These are phyloP conservation scores for Scleroderma citrinum DNA, from an alignment of 768 basidiomycete genomes.

Conservation along the genomic window DNA sequence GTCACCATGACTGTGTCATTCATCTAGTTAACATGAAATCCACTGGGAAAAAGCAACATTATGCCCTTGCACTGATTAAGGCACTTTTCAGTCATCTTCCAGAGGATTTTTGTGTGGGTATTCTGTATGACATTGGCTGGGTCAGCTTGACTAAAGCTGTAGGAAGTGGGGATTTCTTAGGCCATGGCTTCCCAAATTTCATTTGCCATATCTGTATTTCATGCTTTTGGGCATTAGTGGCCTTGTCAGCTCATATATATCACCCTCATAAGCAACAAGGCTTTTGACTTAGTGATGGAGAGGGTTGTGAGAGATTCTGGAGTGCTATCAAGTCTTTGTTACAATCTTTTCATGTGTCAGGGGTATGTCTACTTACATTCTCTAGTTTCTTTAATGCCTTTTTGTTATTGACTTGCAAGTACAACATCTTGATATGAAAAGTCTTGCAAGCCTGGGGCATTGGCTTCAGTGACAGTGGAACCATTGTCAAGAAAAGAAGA, in stretches of 20 bases:
- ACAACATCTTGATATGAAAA: conserved; percentile 9
- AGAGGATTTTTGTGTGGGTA: conserved; percentile 4
- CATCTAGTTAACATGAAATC: conserved; percentile 14
- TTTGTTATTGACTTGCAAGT: conserved; percentile 24
- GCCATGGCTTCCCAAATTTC: conserved; percentile 11
- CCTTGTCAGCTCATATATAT: conserved; percentile 30
- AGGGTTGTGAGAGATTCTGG: conserved; percentile 25
- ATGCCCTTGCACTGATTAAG: conserved; percentile 15
- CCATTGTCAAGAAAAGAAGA: conserved; percentile 7
- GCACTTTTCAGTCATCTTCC: conserved; percentile 16
- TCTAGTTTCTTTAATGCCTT: conserved; percentile 21
- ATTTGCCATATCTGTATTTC: conserved; percentile 30
- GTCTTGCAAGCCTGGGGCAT: conserved; percentile 7
- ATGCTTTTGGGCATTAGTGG: conserved; percentile 33
- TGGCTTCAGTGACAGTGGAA: conserved; percentile 10
- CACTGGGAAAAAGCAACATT: conserved; percentile 18
- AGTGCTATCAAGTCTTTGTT: conserved; percentile 16
- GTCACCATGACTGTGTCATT: conserved; percentile 16
- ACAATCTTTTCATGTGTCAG: conserved; percentile 12
- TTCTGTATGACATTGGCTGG: conserved; percentile 24
- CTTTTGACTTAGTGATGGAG: conserved; percentile 23
- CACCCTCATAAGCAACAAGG: conserved; percentile 27
- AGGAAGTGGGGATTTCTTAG: conserved; percentile 5
- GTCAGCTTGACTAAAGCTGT: conserved; percentile 16
- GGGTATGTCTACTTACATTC: conserved; percentile 8